These are phyloP conservation scores for Cryomyces antarcticus DNA, from an alignment of 495 filamentous ascomycete genomes.

Conservation along the genomic window DNA sequence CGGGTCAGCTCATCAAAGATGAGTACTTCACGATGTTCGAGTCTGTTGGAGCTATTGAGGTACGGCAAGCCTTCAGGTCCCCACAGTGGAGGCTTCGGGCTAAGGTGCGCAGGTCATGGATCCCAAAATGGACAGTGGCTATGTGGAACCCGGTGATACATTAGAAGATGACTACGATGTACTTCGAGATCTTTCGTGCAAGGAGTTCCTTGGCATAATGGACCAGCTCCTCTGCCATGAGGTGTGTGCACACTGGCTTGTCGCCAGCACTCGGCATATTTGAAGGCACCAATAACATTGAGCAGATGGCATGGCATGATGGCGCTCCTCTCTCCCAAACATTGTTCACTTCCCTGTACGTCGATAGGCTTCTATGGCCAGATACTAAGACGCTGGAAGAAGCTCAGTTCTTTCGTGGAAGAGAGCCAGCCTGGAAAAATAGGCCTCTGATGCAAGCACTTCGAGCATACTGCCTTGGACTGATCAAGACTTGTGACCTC, in stretches of 20 bases:
- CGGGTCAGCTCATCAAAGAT: slow-evolving; percentile 84
- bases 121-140: slow-evolving; percentile 93
- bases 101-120: slow-evolving; percentile 64
- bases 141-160: slow-evolving; percentile 50
- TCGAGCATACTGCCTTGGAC: slow-evolving; percentile 64
- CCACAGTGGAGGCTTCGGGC: neutral
- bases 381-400: slow-evolving; percentile 44
- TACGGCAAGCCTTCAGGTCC: neutral
- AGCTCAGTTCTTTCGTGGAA: slow-evolving; percentile 38
- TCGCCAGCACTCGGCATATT: too few relatives aligned
- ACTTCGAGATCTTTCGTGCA: slow-evolving; percentile 41
- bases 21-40: slow-evolving; percentile 83
- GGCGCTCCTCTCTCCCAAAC: slow-evolving; percentile 89
- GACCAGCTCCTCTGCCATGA: slow-evolving; percentile 83
- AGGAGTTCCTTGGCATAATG: slow-evolving; percentile 80
- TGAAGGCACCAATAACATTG: neutral
- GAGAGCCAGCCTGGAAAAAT: slow-evolving; percentile 16
- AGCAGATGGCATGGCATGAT: slow-evolving; percentile 88
- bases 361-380: slow-evolving; percentile 65
- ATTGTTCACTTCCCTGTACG: slow-evolving; percentile 80
- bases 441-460: slow-evolving; percentile 38
- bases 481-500: slow-evolving; percentile 66
- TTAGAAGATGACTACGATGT: slow-evolving; percentile 78
- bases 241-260: slow-evolving; percentile 33
- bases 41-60: slow-evolving; percentile 86